Base-by-base conservation (phyloP, 352 stramenopile genomes). In the Thalassiosira oceanica region DNA sequence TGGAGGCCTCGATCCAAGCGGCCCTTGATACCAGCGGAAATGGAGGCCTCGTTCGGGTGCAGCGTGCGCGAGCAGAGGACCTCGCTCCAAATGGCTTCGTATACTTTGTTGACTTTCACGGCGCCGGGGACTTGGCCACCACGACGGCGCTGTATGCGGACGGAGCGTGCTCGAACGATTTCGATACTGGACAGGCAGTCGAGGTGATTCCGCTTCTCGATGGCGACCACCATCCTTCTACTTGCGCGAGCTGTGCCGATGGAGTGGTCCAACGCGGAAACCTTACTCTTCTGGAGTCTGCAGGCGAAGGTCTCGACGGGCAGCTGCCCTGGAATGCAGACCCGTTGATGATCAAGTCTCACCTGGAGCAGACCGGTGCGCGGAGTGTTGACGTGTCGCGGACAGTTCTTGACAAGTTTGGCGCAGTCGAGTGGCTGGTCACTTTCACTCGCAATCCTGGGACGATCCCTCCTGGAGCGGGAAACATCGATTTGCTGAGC, bases 381-480 rank as follows among this genome's bases (percentile, higher is more conserved):
- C 85, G 91, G 41, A 80, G 86, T 10, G 94, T 97, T 10, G 86
- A 83, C 23, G 93, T 97, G 5, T 71, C 80, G n/a, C 82, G 92
- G 31, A 93, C 79, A 23, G 92, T 98, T 27, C 86, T 96, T 26
- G 94, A 94, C 31, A 96, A 97, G 64, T 98, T 98, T 61, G 95
- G 95, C 1, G 90, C 94, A 37, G 92, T 96, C 46, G 93, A 96
- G 53, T 98, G 94, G 93, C 74, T 80, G 13, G 79, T 98, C 5
- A 94, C 81, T 1, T 98, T 98, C 63, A 96, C 96, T 11, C 86
- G 93, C 16, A 98, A 98, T 61, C 85, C 88, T 11, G 78, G 66
- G 3, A 87, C 90, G 37, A 96, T 85, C 20, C 95, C 95, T 10
- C 90, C 93, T 7, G 95, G 95, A 2, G 88, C 94, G 20, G 94